phyloP scores from a whole-genome alignment of 495 filamentous ascomycete species.

The Tuber calosporum region DNA sequence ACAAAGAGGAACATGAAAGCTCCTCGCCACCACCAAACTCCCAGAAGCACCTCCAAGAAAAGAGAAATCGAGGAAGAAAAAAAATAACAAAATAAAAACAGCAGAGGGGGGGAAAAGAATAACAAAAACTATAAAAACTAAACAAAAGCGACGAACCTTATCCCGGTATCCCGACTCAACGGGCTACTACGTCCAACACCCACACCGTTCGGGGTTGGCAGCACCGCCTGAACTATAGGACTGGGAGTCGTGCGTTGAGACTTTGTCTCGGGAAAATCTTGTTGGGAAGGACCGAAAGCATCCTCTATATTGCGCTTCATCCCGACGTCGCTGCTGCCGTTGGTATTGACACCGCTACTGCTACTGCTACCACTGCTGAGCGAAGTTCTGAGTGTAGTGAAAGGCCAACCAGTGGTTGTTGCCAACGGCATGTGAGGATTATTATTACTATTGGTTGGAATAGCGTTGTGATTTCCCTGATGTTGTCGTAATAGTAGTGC shows the following conservation, averaged over 20 bases:
- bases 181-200: not conserved
- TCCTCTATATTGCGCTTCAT: constrained; percentile 35
- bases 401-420: not conserved
- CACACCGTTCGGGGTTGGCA: not conserved
- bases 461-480: constrained; percentile 10
- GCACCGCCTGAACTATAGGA: not conserved
- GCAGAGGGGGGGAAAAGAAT: not conserved
- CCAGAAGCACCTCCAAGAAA: not conserved
- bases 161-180: not conserved
- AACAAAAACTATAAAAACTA: not conserved
- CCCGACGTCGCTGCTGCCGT: constrained; percentile 19
- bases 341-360: constrained; percentile 25
- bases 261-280: constrained; percentile 25
- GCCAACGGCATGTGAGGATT: not conserved
- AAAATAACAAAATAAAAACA: not conserved
- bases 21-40: not conserved
- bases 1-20: not conserved
- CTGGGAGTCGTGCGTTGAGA: constrained; percentile 35
- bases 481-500: constrained; percentile 18
- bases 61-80: not conserved
- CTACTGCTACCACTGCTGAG: constrained; percentile 9
- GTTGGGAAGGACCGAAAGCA: constrained; percentile 6
- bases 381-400: not conserved
- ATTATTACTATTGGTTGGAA: constrained; percentile 1
- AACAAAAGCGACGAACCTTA: constrained; percentile 2